phyloP scores from a whole-genome alignment of 2,329 filamentous ascomycete species.

The Chaetomiaceae sp. region DNA sequence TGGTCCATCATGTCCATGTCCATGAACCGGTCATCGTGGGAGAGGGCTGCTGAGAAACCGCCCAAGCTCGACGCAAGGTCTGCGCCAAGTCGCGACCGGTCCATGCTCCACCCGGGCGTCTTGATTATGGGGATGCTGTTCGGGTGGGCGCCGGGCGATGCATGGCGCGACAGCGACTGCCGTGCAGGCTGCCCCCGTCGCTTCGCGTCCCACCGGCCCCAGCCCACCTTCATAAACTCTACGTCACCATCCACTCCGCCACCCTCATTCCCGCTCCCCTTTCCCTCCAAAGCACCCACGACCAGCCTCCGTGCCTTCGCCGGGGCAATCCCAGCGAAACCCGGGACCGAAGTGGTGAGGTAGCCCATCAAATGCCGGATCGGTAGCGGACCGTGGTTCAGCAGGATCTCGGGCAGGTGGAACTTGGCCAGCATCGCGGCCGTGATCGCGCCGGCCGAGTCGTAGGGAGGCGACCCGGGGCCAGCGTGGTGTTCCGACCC shows the following conservation, averaged over 20 bases:
- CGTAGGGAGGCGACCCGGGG: slow-evolving; percentile 50
- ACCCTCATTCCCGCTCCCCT: slow-evolving; percentile 54
- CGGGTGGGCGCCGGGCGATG: slow-evolving; percentile 42
- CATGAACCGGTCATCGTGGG: slow-evolving; percentile 62
- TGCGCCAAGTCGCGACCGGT: slow-evolving; percentile 47
- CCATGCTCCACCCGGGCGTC: slow-evolving; percentile 39
- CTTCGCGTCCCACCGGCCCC: slow-evolving; percentile 92
- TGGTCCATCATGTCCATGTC: slow-evolving; percentile 69
- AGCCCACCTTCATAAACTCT: slow-evolving; percentile 91
- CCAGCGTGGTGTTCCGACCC: slow-evolving; percentile 41
- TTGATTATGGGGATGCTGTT: slow-evolving; percentile 56
- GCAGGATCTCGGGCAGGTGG: slow-evolving; percentile 84
- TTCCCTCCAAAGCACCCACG: slow-evolving; percentile 85
- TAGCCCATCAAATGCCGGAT: slow-evolving; percentile 96
- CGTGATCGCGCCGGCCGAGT: slow-evolving; percentile 79
- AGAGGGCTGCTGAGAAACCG: slow-evolving; percentile 67
- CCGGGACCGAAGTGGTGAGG: slow-evolving; percentile 86
- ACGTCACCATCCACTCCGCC: slow-evolving; percentile 65
- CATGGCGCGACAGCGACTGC: slow-evolving; percentile 36
- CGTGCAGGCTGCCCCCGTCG: slow-evolving; percentile 59
- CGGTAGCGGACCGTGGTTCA: slow-evolving; percentile 83
- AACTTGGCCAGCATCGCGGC: slow-evolving; percentile 80
- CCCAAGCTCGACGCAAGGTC: slow-evolving; percentile 59
- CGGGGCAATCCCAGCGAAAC: slow-evolving; percentile 82
- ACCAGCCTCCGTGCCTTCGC: slow-evolving; percentile 87